Base-by-base conservation (phyloP, 1,284 basidiomycete genomes). In the Trichosporon sp. region DNA sequence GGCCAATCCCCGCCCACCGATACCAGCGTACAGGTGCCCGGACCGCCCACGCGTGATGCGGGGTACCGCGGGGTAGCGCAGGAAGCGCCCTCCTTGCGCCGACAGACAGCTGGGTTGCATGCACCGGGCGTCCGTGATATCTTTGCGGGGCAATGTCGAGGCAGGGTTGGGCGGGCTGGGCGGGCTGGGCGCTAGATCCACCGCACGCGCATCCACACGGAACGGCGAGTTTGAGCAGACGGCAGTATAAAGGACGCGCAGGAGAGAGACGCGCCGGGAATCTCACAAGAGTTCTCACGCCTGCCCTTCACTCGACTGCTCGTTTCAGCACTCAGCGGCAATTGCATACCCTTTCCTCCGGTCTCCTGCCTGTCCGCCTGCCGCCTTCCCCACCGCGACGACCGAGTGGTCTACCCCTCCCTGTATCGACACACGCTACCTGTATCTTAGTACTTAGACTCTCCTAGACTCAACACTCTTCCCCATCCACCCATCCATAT, bases 281-380 rank as follows among this genome's bases (percentile, higher is more conserved):
- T 26, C 5, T 54, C 21, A 6, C 51, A 54, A 54, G 51, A 54
- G 51, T 54, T 54, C 51, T 54, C 51, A 54, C 51, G 51, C 51
- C 56, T 32, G 32, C 56, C 12, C 4, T 11, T 21, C 31, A 35
- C 31, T 19, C 19, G 46, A 48, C 46, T 26, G 21, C 51, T 26
- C 51, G 51, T 54, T 54, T 54, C 51, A 54, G 43, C 43, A 46
- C 19, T 12, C 51, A 56, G 31, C 56, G 56, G 56, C 56, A 61
- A 61, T 61, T 61, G 56, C 56, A 61, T 61, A 61, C 56, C 56
- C 56, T 35, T 35, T 16, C 31, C 56, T 61, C 56, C 32, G 26
- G 16, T 35, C 31, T 32, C 56, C 56, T 35, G 12, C 32, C 32
- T 19, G 16, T 10, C 7, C 54, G 16, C 14, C 54, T 54, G 16